phyloP scores from a whole-genome alignment of 2,329 filamentous ascomycete genomes.

The Fusarium caatingaense region DNA sequence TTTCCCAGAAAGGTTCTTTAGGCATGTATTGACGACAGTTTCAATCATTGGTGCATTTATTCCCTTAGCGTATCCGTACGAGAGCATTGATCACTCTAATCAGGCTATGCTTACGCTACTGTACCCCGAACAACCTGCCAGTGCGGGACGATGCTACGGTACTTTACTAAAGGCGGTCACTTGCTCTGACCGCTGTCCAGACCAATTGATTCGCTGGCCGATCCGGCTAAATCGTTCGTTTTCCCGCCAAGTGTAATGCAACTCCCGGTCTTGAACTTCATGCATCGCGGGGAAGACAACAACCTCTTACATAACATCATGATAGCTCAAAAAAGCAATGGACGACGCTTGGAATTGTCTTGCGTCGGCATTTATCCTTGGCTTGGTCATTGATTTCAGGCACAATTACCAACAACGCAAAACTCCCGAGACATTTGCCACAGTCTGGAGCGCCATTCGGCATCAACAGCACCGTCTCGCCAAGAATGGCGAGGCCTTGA shows the following conservation, averaged over 20 bases:
- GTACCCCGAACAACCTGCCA: neutral
- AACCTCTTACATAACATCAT: neutral
- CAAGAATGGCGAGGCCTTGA: neutral
- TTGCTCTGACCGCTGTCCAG: neutral
- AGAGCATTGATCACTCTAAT: neutral
- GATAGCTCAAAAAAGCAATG: neutral
- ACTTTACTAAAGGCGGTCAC: neutral
- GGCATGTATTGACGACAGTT: neutral
- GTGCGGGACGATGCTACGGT: neutral
- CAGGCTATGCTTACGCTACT: neutral
- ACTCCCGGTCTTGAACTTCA: neutral
- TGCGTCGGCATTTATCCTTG: neutral
- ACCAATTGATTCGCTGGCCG: neutral
- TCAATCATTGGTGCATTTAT: slow-evolving; percentile 21
- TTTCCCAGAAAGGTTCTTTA: neutral
- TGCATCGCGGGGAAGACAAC: slow-evolving; percentile 10
- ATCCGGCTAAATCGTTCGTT: slow-evolving; percentile 10
- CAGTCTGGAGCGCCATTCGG: neutral
- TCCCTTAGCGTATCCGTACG: neutral
- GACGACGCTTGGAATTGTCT: neutral
- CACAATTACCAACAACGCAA: neutral
- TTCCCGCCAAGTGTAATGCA: neutral
- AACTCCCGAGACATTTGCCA: neutral
- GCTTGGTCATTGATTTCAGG: neutral
- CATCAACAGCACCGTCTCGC: neutral